These are phyloP conservation scores for Globisporangium spinosum DNA, from an alignment of 352 stramenopile genomes.

Conservation along the genomic window DNA sequence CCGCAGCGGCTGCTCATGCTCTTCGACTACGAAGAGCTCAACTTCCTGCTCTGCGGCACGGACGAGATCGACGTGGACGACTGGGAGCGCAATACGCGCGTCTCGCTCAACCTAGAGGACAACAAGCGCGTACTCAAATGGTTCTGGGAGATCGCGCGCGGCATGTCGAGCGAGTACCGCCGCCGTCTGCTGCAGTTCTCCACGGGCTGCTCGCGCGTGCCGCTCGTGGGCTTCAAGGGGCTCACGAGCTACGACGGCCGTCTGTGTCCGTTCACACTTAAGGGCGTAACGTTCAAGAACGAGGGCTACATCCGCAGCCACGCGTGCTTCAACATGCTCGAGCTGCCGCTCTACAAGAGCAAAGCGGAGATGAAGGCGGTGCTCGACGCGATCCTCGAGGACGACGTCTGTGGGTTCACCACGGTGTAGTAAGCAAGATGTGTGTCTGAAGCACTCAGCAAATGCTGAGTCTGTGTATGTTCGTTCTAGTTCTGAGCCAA, in stretches of 20 bases:
- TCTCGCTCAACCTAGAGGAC: conserved; percentile 28
- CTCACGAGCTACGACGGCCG: conserved; percentile 81
- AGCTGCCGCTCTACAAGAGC: conserved; percentile 92
- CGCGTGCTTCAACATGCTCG: conserved; percentile 87
- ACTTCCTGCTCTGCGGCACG: conserved; percentile 94
- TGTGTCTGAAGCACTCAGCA: neutral
- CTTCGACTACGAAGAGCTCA: conserved; percentile 96
- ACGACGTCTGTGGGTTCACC: conserved; percentile 64
- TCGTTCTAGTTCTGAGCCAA: too few species aligned
- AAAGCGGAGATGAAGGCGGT: conserved; percentile 80
- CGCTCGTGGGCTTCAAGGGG: conserved; percentile 61
- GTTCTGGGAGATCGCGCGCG: conserved; percentile 86
- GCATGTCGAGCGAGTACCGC: conserved; percentile 76
- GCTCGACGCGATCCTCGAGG: conserved; percentile 57
- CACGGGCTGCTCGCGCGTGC: conserved; percentile 79
- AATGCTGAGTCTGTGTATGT: neutral
- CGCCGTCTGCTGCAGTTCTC: conserved; percentile 75
- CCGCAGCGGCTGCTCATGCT: conserved; percentile 90
- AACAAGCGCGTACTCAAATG: conserved; percentile 27
- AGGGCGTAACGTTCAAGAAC: conserved; percentile 36
- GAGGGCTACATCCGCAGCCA: conserved; percentile 59
- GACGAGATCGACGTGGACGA: conserved; percentile 93
- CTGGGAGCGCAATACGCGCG: conserved; percentile 61
- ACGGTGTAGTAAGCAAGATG: conserved; percentile 12
- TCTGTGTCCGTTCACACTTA: conserved; percentile 73